Evolutionary conservation across 768 basidiomycete genomes (phyloP).

Genomic region (Xerocomellus chrysenteron): DNA sequence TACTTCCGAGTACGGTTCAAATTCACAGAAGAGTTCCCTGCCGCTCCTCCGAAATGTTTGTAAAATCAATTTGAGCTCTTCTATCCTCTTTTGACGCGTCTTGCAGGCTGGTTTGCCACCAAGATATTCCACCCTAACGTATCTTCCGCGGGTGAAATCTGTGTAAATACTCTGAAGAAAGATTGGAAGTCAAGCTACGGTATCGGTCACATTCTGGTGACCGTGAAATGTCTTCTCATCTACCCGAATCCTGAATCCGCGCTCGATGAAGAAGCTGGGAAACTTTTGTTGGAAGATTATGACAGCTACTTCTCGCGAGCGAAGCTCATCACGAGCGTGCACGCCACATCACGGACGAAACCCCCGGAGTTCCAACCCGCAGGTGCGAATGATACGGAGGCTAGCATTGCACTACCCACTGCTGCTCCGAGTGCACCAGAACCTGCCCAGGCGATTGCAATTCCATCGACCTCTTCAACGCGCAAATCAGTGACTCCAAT

Average conservation of each 20-base stretch:
- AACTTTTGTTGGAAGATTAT: slow-evolving; percentile 87
- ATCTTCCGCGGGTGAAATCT: slow-evolving; percentile 86
- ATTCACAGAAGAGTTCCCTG: slow-evolving; percentile 93
- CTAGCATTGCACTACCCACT: slow-evolving; percentile 13
- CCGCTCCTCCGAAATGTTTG: slow-evolving; percentile 89
- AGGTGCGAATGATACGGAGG: slow-evolving; percentile 27
- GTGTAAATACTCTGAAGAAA: slow-evolving; percentile 96
- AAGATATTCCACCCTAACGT: slow-evolving; percentile 99
- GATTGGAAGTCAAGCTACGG: slow-evolving; percentile 94
- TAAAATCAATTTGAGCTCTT: not conserved
- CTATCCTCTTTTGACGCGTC: slow-evolving; percentile 3
- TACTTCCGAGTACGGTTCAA: slow-evolving; percentile 77
- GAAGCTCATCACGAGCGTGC: slow-evolving; percentile 85
- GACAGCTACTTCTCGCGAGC: slow-evolving; percentile 85
- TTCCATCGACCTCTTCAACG: slow-evolving; percentile 40
- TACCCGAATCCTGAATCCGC: slow-evolving; percentile 97
- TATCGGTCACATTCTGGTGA: slow-evolving; percentile 87
- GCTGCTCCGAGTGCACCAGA: slow-evolving; percentile 20
- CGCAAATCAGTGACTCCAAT: slow-evolving; percentile 46
- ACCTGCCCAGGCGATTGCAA: slow-evolving; percentile 34
- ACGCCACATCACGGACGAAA: slow-evolving; percentile 77
- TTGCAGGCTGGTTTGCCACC: slow-evolving; percentile 80
- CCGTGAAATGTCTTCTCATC: slow-evolving; percentile 93
- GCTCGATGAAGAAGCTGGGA: slow-evolving; percentile 94
- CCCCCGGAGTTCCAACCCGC: slow-evolving; percentile 70